phyloP scores from a whole-genome alignment of 73 alveolate species.

The Diophrys sp. region DNA sequence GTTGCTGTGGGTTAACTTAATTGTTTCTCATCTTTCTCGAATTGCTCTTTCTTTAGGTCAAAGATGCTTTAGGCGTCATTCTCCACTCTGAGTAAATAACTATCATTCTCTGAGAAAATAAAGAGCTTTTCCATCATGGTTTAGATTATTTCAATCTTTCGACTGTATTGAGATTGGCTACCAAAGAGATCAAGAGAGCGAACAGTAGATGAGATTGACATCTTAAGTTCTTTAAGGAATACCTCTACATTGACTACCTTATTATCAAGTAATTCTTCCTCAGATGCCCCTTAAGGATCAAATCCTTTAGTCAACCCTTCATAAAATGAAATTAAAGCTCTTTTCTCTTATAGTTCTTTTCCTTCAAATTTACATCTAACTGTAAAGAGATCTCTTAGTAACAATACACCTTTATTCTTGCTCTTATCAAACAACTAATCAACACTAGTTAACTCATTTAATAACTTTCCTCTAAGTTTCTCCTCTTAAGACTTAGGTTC shows the following conservation, averaged over 20 bases:
- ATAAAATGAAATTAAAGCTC: not conserved
- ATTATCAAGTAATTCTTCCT: conserved; percentile 9
- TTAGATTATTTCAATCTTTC: conserved; percentile 21
- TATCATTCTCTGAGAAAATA: conserved; percentile 24
- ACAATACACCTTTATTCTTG: conserved; percentile 30
- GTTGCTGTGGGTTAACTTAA: not conserved
- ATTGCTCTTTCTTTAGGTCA: conserved; percentile 2
- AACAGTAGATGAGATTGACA: conserved; percentile 40
- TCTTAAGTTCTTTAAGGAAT: conserved; percentile 23
- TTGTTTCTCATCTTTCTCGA: conserved; percentile 1
- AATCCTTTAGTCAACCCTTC: not conserved
- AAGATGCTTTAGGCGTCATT: conserved; percentile 38
- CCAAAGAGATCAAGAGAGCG: conserved; percentile 16
- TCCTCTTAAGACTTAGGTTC: not conserved
- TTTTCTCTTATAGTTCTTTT: not conserved
- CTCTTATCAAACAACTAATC: not conserved
- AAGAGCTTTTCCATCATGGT: conserved; percentile 46
- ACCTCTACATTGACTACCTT: conserved; percentile 31
- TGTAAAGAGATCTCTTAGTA: conserved; percentile 21
- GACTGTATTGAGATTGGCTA: not conserved
- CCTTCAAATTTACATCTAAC: conserved; percentile 43
- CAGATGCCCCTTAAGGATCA: conserved; percentile 7
- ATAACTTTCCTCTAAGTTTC: not conserved
- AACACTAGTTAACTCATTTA: not conserved
- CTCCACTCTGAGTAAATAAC: conserved; percentile 39